Evolutionary conservation across 2,329 filamentous ascomycete genomes (phyloP), one percentile per base, ranked within the genome.

Genomic region (Cytospora mali): DNA sequence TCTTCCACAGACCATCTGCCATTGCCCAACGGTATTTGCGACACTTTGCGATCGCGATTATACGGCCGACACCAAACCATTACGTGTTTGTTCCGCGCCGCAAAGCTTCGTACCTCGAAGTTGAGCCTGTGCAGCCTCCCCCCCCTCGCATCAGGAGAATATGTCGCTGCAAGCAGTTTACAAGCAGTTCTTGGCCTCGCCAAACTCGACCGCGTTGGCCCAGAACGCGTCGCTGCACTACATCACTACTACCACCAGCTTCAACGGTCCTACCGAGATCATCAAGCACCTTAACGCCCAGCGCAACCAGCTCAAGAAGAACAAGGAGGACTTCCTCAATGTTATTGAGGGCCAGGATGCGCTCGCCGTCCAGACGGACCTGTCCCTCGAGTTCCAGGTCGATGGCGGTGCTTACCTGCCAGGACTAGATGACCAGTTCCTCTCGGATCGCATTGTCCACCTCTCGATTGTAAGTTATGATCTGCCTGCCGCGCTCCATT

Each of bases 401-500:
- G 88, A 90, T 67, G 95, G 94, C 68, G 94, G 93, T 67, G 84
- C 89, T 67, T 98, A 95, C 78, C 84, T 98, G 61, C 94, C 94
- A 6, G 88, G 88, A 54, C 81, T 99, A 55, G 94, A 98, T 72
- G 93, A 97, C 80, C 97, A 97, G 79, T 97, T 98, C 75, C 79
- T 99, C 63, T 81, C 91, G 62, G 93, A 97, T 76, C 89, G 89
- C 71, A 85, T 85, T 61, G 93, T 93, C 66, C 87, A 86, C 57
- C 83, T 98, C 68, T 86, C 91, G 55, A 87, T 96, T 78, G 93
- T 97, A 82, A 74, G 90, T 84, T 58, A 18, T 23, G 1, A 48
- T 35, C 31, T 28, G 21, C n/a, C 11, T 25, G n/a, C 18, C 33
- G 31, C 35, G 39, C 48, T 35, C 21, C 33, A 18, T 7, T 28